Percentiles rank a stretch among this genome's conserved stretches.
Conservation (phyloP, 345 rosid species). For the Hibiscus trionum region DNA sequence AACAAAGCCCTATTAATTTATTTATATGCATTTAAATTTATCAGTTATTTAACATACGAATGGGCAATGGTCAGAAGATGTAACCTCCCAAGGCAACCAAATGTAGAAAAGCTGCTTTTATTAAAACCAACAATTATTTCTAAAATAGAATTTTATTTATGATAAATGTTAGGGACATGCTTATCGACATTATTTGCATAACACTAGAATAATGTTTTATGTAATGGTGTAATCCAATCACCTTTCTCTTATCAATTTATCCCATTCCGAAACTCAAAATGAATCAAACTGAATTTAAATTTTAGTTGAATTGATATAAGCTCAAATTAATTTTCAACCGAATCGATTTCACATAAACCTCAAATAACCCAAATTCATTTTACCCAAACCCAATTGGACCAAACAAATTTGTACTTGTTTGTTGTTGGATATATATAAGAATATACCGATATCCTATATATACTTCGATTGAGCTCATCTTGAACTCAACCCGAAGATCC, state of each 20-base stretch:
- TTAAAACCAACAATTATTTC: slow-evolving; percentile 8
- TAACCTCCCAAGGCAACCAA: slow-evolving; percentile 9
- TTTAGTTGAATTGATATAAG: too few relatives aligned
- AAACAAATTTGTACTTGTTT: too few relatives aligned
- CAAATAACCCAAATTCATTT: too few relatives aligned
- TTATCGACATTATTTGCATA: slow-evolving; percentile 10
- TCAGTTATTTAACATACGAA: not conserved
- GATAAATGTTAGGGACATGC: slow-evolving; percentile 16
- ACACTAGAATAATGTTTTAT: not conserved
- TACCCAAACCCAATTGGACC: too few relatives aligned
- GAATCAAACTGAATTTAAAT: too few relatives aligned
- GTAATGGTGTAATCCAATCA: not conserved
- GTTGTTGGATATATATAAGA: too few relatives aligned
- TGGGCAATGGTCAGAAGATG: slow-evolving; percentile 6
- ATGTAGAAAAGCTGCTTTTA: slow-evolving; percentile 3
- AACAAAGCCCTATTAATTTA: not conserved
- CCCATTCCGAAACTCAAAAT: too few relatives aligned
- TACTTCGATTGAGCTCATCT: too few relatives aligned
- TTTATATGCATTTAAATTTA: not conserved
- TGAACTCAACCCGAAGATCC: too few relatives aligned
- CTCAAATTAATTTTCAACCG: too few relatives aligned
- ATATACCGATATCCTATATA: too few relatives aligned
- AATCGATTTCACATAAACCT: too few relatives aligned
- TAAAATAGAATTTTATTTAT: not conserved
- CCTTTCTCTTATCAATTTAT: not conserved